These are phyloP conservation scores for Solanum boliviense DNA, from an alignment of 257 asterid species.

Conservation along the genomic window DNA sequence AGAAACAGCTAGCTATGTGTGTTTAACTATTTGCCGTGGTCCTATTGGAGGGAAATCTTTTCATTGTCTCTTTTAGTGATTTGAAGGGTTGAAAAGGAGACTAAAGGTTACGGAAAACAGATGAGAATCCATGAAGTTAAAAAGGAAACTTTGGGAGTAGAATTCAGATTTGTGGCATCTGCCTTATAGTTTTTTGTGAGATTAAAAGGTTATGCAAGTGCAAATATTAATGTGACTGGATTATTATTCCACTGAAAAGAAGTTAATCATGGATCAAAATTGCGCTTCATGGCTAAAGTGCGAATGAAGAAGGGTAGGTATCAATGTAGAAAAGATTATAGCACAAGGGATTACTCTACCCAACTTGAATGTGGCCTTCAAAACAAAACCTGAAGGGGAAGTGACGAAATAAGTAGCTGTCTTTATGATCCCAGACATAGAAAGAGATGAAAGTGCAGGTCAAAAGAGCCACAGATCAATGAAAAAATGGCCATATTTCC, in stretches of 20 bases:
- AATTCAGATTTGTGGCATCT: neutral
- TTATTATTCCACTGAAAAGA: neutral
- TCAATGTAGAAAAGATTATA: neutral
- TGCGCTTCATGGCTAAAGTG: neutral
- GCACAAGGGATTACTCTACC: neutral
- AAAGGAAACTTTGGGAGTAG: neutral
- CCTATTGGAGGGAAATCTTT: neutral
- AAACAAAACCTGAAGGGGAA: neutral
- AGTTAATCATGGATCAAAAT: neutral
- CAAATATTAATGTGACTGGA: neutral
- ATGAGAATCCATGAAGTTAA: neutral
- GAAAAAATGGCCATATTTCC: neutral
- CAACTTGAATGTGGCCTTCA: neutral
- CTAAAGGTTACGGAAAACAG: neutral
- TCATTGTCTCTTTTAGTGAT: neutral
- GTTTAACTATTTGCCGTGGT: neutral
- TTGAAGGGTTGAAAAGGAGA: neutral
- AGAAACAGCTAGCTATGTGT: neutral
- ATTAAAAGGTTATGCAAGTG: no score
- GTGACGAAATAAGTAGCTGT: neutral
- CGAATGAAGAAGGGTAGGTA: neutral
- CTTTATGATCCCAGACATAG: neutral
- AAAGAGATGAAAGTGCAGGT: neutral
- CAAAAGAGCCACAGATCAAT: neutral
- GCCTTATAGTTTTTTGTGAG: neutral